Base-by-base conservation (phyloP, 257 asterid species). In the Prunella vulgaris region DNA sequence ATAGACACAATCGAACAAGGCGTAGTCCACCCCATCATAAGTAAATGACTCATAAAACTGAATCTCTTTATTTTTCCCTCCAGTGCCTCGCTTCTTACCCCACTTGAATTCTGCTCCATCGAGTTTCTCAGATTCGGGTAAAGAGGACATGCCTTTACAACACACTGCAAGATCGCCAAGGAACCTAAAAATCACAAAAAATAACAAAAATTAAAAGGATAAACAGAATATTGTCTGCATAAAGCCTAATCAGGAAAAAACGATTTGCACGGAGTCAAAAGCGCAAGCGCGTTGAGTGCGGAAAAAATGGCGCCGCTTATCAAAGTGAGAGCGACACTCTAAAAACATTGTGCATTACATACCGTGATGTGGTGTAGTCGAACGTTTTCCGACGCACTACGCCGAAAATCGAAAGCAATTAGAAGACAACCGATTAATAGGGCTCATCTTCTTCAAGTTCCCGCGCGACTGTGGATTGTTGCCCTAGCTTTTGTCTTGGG, bases 41-140 rank as follows among this genome's bases (percentile, higher is more conserved):
- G 81, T 76, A 76, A 93, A 90, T 1, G 96, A 84, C 60, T 82
- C 84, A 51, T 90, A 93, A 70, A 93, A 93, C 42, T 76, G 81
- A 14, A 87, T 81, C 1, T 68, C 82, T 64, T 60, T 85, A 4
- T 71, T 74, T 65, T 72, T 85, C 40, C 85, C 84, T 44, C 91
- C 98, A 37, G 61, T 7, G 33, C 85, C 84, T 76, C 78, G 75
- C 77, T 81, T 87, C 65, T 37, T 84, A 33, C 83, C 85, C 98
- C 98, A 93, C 64, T 65, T 58, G 75, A 90, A 88, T 21, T 76
- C 85, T 14, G 74, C 84, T n/a, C 76, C 83, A 37, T 48, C 83
- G 0, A 72, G 46, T 15, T 66, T 72, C 71, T 82, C 86, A 17
- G 53, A 18, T 51, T 52, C 77, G 3, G 8, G 24, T 20, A 64